Conservation (phyloP, 75 land plant genomes). For the Picea sitchensis region DNA sequence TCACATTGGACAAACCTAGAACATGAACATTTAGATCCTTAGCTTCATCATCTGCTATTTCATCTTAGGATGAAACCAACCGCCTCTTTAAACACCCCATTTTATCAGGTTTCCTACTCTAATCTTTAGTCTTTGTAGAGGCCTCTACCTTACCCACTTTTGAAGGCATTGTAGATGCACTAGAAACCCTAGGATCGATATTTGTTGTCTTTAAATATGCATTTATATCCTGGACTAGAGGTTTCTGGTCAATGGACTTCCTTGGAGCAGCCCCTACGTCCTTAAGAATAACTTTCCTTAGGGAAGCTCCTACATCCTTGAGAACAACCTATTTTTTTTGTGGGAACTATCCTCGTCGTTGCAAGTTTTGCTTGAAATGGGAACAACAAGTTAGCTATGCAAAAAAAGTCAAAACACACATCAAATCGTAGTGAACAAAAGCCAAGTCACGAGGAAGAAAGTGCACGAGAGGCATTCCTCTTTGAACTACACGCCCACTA, state of each 20-base stretch:
- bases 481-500: too few relatives aligned
- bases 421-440: too few relatives aligned
- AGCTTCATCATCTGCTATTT: constrained; percentile 40
- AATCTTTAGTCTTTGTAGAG: constrained; percentile 55
- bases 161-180: constrained; percentile 34
- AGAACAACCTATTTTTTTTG: constrained; percentile 37
- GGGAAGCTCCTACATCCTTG: constrained; percentile 71
- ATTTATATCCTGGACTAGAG: constrained; percentile 8
- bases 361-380: constrained; percentile 52
- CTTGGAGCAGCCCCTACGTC: constrained; percentile 67
- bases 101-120: constrained; percentile 49
- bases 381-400: too few relatives aligned
- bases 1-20: constrained; percentile 37
- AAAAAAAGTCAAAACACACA: too few relatives aligned
- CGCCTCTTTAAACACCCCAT: constrained; percentile 34
- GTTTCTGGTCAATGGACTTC: constrained; percentile 7
- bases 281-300: constrained; percentile 47
- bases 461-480: too few relatives aligned
- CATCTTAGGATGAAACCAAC: constrained; percentile 23
- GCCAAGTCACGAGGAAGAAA: too few relatives aligned
- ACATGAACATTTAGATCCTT: constrained; percentile 51
- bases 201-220: constrained; percentile 28
- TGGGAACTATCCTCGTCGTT: constrained; percentile 19
- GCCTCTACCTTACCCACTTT: constrained; percentile 33
- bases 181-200: constrained; percentile 33